Base-by-base conservation (phyloP, 192 early-diverging fungal genomes). In the Anaeromyces robustus region DNA sequence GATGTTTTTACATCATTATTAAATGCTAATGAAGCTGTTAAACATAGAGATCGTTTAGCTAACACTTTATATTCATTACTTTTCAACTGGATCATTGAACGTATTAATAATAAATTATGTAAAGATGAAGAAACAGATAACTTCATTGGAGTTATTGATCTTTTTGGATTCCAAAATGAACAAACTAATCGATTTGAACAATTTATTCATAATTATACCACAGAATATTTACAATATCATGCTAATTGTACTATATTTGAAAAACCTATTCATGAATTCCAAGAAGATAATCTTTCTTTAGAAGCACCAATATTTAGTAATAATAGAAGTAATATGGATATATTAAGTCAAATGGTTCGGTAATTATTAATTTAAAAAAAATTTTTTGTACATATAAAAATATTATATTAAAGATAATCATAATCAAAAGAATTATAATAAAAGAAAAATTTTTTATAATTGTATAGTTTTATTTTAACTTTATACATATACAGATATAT, bases 1-100 rank as follows among this genome's bases (percentile, higher is more conserved):
- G 93, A 94, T 82, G 88, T 94, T 79, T 94, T 92, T 43, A 94
- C 95, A 12, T 87, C 93, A 18, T 96, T 95, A 82, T 86, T 96
- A 80, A 91, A 95, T 80, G 84, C 89, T 43, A 87, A 91, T n/a
- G 88, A 90, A 39, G 96, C 97, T 2, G 86, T 84, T 19, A 83
- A 85, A 68, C 95, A 97, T 84, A 92, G 96, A 30, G 95, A 99
- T 86, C 89, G 93, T 77, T 86, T 93, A 77, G 94, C 89, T 19
- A 89, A 86, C 79, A 90, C 91, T 28, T 85, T 96, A 77, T 94
- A 97, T 88, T 92, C 91, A 30, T 90, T 97, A 13, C 83, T 97
- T 19, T 96, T 96, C 85, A 88, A 89, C n/a, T 98, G 95, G 92
- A 83, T 99, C n/a, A 89, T 96, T 13, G 96, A 97, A 84, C 91